Percentiles rank a stretch among this genome's conserved stretches.
Conservation (phyloP, 331 rosid species). For the Phaseolus coccineus region DNA sequence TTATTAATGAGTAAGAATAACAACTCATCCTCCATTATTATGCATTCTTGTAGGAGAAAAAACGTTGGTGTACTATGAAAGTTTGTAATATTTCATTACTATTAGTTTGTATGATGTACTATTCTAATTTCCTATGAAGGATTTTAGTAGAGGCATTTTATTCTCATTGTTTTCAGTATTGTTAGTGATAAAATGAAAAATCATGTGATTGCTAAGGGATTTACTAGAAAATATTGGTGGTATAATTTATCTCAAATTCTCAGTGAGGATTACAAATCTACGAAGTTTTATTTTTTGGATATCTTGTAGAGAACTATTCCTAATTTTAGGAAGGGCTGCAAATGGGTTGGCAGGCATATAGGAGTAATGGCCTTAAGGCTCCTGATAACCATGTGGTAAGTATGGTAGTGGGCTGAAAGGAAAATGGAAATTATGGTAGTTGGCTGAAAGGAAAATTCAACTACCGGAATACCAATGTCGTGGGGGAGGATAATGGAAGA, state of each 20-base stretch:
- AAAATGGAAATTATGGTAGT: conserved; percentile 16
- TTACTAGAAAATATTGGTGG: conserved; percentile 11
- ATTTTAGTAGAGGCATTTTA: not conserved
- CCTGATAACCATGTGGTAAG: not conserved
- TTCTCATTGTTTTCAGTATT: not conserved
- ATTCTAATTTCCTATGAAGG: not conserved
- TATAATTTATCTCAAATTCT: not conserved
- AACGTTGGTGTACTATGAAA: not conserved
- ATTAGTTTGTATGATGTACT: not conserved
- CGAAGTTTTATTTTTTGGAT: not conserved
- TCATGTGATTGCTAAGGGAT: not conserved
- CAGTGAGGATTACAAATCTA: not conserved
- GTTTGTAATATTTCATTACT: not conserved
- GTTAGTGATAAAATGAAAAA: conserved; percentile 25
- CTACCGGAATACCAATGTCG: not conserved
- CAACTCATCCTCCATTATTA: not conserved
- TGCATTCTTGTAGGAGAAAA: not conserved
- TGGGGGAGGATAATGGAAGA: conserved; percentile 9
- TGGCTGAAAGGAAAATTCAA: not conserved
- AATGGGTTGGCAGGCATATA: conserved; percentile 19
- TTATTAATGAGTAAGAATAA: not conserved
- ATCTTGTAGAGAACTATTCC: not conserved
- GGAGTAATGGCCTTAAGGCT: not conserved
- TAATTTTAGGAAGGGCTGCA: not conserved
- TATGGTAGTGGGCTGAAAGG: not conserved